Base-by-base conservation (phyloP, 345 rosid genomes). In the Euphorbia peplus region DNA sequence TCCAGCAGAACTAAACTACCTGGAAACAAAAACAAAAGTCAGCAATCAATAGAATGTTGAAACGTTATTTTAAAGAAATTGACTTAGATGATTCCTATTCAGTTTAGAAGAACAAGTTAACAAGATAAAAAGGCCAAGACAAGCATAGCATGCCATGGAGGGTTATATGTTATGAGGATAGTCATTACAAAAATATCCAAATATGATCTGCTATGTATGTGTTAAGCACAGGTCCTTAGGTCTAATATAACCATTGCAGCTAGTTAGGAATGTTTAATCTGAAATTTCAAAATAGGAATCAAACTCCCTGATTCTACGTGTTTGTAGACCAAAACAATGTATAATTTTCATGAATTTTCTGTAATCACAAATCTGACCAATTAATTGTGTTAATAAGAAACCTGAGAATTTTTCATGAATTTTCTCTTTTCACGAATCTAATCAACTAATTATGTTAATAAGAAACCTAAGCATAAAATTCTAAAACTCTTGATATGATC, bases 1-100 rank as follows among this genome's bases (percentile, higher is more conserved):
- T 22, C 26, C 69, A 57, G 67, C 65, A 14, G 8, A 13, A 50
- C 18, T 26, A 62, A 24, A 30, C 19, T 26, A 74, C 76, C 78
- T 74, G 76, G 57, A 70, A 71, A 67, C 4, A 22, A 47, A 37
- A 37, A 4, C 18, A 12, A n/a, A 61, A 26, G 9, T 6, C 19
- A 16, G 56, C 30, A 47, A 42, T 37, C 63, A 28, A 54, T n/a
- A 22, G 32, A 22, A 37, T 5, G 5, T 35, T 9, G 18, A 12
- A n/a, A 24, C 21, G n/a, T 8, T 39, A 39, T 39, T 8, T 8
- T 39, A 39, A 57, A 57, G 8, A 15, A 29, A 57, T 28, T 14
- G 59, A 54, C 16, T 57, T 57, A 28, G 26, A 14, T 28, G 11
- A 8, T 48, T 30, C 5, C 25, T 22, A 9, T 9, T 4, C 6